Evolutionary conservation across 1,284 basidiomycete genomes (phyloP).

Genomic region (Melanopsichium pennsylvanicum): DNA sequence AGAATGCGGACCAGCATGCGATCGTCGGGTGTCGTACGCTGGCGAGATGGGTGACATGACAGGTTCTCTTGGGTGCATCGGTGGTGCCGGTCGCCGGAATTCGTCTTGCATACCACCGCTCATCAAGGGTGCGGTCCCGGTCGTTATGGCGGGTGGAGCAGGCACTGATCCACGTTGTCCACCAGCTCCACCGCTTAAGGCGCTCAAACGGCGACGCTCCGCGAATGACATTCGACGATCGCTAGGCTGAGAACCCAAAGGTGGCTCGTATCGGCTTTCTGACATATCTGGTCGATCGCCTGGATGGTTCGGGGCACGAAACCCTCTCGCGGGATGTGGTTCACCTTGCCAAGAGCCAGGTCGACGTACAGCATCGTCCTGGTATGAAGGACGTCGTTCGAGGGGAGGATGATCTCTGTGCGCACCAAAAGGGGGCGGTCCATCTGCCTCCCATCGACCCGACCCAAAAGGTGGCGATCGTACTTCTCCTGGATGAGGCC

Average conservation of each 20-base stretch:
- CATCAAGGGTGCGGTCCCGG: background rate
- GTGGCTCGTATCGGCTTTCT: constrained; percentile 14
- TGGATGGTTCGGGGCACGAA: background rate
- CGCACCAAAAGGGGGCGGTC: background rate
- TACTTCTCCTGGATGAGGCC: constrained; percentile 12
- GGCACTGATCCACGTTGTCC: constrained; percentile 1
- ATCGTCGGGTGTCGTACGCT: constrained; percentile 18
- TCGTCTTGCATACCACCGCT: constrained; percentile 18
- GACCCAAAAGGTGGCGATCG: constrained; percentile 12
- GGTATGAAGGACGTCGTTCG: constrained; percentile 20
- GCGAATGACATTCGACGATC: constrained; percentile 5
- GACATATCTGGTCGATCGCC: constrained; percentile 4
- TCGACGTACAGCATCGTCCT: constrained; percentile 7
- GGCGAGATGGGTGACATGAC: constrained; percentile 20
- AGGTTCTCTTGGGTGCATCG: constrained; percentile 12
- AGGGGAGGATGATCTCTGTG: constrained; percentile 7
- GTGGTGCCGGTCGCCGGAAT: constrained; percentile 27
- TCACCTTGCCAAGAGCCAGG: constrained; percentile 23
- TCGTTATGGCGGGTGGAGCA: background rate
- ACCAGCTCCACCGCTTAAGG: constrained; percentile 4
- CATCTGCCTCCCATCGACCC: constrained; percentile 20
- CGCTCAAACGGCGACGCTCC: constrained; percentile 17
- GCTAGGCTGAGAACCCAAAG: background rate
- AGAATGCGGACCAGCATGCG: constrained; percentile 9
- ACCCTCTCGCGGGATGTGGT: constrained; percentile 4